Percentiles rank a stretch among this genome's conserved stretches.
These are phyloP conservation scores for Blastobotrys elegans DNA, from an alignment of 1,139 yeast species.

Conservation along the genomic window DNA sequence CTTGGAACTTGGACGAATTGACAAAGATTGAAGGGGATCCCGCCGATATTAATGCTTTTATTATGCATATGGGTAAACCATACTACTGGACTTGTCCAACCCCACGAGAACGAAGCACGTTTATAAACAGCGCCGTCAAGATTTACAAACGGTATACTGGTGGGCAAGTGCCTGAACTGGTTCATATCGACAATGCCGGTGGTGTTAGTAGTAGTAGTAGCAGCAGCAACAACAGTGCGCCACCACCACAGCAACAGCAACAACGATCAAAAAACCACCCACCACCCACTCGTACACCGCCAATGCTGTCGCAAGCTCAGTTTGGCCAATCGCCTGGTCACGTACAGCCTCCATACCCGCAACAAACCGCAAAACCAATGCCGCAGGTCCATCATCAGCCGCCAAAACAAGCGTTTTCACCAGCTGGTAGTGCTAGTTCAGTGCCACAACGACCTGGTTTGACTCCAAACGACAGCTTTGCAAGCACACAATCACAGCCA, in stretches of 20 bases:
- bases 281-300: neutral
- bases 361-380: neutral
- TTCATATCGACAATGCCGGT: constrained; percentile 34
- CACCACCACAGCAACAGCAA: neutral
- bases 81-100: constrained; percentile 84
- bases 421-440: neutral
- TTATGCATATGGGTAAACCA: constrained; percentile 62
- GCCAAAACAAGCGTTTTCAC: neutral
- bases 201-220: neutral
- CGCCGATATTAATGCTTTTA: constrained; percentile 38
- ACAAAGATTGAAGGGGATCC: constrained; percentile 52
- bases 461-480: neutral
- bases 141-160: constrained; percentile 66
- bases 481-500: neutral
- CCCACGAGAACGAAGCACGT: constrained; percentile 60
- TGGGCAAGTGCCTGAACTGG: constrained; percentile 58
- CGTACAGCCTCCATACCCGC: neutral
- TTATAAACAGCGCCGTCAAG: constrained; percentile 57
- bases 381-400: neutral
- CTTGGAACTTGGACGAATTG: constrained; percentile 84
- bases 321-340: neutral
- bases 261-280: neutral
- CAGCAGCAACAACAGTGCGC: neutral
- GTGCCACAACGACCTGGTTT: neutral
- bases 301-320: neutral